Evolutionary conservation across 768 basidiomycete genomes (phyloP).

Genomic region (Crassisporium funariophilum): DNA sequence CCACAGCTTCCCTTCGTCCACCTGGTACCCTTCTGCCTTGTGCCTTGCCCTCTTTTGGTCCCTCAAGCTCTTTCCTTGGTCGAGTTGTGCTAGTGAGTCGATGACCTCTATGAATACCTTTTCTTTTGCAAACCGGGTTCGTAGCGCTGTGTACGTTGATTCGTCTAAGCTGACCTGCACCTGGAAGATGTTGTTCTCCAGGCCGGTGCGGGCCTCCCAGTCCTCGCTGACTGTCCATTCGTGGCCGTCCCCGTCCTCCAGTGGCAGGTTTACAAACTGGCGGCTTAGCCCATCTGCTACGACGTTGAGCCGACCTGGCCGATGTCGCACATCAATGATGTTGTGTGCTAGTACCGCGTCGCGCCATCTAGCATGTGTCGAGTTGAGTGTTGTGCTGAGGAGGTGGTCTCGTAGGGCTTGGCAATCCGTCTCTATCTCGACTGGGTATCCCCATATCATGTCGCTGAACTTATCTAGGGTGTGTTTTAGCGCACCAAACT

Average conservation of each 20-base stretch:
- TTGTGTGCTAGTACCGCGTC: slow-evolving; percentile 32
- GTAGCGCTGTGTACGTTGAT: not conserved
- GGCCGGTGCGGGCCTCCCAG: slow-evolving; percentile 20
- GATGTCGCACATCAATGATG: slow-evolving; percentile 25
- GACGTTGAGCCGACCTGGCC: slow-evolving; percentile 13
- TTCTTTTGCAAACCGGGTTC: slow-evolving; percentile 22
- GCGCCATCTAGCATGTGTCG: slow-evolving; percentile 35
- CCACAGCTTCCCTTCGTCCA: slow-evolving; percentile 32
- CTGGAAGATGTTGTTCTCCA: slow-evolving; percentile 20
- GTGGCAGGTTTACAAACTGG: slow-evolving; percentile 16
- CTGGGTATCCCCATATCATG: slow-evolving; percentile 28
- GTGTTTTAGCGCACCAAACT: slow-evolving; percentile 40
- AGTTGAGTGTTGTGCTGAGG: slow-evolving; percentile 19
- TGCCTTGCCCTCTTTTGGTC: slow-evolving; percentile 23
- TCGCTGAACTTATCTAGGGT: slow-evolving; percentile 31
- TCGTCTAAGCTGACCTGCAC: not conserved
- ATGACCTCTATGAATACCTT: slow-evolving; percentile 22
- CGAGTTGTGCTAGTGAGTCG: slow-evolving; percentile 22
- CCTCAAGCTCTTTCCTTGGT: slow-evolving; percentile 12
- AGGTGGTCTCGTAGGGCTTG: slow-evolving; percentile 35
- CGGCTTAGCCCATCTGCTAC: slow-evolving; percentile 34
- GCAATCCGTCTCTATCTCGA: slow-evolving; percentile 39
- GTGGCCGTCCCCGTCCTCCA: slow-evolving; percentile 25
- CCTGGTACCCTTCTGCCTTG: slow-evolving; percentile 23
- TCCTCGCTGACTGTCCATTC: slow-evolving; percentile 33